Evolutionary conservation across 495 filamentous ascomycete genomes (phyloP), one percentile per base, ranked within the genome.

Genomic region (Glonium stellatum): DNA sequence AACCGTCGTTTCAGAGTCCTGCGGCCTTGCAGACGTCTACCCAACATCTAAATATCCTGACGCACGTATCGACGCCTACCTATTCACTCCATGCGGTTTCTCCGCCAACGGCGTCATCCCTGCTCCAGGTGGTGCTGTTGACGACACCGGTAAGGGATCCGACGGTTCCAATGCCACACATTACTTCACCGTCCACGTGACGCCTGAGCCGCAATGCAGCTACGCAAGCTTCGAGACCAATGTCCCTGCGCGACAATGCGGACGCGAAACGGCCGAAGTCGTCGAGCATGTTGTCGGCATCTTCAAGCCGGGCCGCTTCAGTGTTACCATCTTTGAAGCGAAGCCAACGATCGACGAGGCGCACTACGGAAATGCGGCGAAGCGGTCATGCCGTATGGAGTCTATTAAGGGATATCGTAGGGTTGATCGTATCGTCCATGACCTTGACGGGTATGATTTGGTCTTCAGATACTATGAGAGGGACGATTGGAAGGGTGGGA

Each of bases 221-320:
- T 99, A 96, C 69, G 95, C 95, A 15, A 96, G 91, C 4, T 99
- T 99, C 69, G 95, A 99, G 79, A 97, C 95, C 64, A 97, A 99
- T 64, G 95, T 99, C 6, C 93, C 95, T n/a, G 84, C 89, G 56
- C 83, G 84, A 22, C 89, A 95, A 74, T 87, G 82, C 53, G 92
- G 92, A 12, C 90, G 92, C 65, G 84, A 90, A 68, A 96, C 92
- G 22, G 84, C 84, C 27, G 92, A 95, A 34, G 83, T 97, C 61
- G 85, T 99, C 62, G 83, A 96, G 73, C 91, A 96, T 58, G 95
- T 97, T 21, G 90, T 97, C 55, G 76, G 80, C 56, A 99, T 97
- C 72, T 99, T 99, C 83, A 88, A 88, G 67, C 93, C 93, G 1
- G 92, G 91, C 22, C 87, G 90, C 58, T 99, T 99, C 81, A 96